Evolutionary conservation across 2,329 filamentous ascomycete species (phyloP).

Genomic region (Penicillium sp.): DNA sequence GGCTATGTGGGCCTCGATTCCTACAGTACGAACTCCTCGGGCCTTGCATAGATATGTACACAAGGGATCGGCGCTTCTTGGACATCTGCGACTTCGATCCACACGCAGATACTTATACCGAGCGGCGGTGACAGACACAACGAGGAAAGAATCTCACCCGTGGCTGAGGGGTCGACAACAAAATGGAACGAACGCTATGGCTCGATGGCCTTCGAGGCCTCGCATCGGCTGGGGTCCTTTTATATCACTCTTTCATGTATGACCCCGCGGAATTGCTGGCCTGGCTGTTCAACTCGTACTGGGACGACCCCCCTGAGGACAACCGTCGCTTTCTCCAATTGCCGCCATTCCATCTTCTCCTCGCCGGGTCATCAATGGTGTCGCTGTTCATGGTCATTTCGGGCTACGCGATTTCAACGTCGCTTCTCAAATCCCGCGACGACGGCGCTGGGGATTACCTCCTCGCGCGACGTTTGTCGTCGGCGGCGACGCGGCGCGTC

Average conservation of each 20-base stretch:
- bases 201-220: constrained; percentile 33
- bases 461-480: constrained; percentile 13
- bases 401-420: constrained; percentile 56
- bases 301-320: constrained; percentile 22
- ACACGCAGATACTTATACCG: too few species aligned
- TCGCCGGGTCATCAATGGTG: constrained; percentile 44
- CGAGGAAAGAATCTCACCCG: too few species aligned
- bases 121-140: too few species aligned
- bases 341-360: constrained; percentile 38
- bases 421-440: constrained; percentile 44
- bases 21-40: too few species aligned
- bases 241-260: constrained; percentile 26
- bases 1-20: too few species aligned
- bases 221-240: constrained; percentile 26
- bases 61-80: too few species aligned
- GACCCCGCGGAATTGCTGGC: constrained; percentile 27
- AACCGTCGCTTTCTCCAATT: constrained; percentile 30
- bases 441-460: constrained; percentile 6
- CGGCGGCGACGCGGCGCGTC: constrained; percentile 27
- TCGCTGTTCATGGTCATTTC: constrained; percentile 58
- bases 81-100: too few species aligned
- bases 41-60: too few species aligned
- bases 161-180: too few species aligned
- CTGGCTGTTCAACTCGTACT: constrained; percentile 23
- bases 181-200: constrained; percentile 16